phyloP scores from a whole-genome alignment of 139 green algal species.

The Tetraselmis striata region DNA sequence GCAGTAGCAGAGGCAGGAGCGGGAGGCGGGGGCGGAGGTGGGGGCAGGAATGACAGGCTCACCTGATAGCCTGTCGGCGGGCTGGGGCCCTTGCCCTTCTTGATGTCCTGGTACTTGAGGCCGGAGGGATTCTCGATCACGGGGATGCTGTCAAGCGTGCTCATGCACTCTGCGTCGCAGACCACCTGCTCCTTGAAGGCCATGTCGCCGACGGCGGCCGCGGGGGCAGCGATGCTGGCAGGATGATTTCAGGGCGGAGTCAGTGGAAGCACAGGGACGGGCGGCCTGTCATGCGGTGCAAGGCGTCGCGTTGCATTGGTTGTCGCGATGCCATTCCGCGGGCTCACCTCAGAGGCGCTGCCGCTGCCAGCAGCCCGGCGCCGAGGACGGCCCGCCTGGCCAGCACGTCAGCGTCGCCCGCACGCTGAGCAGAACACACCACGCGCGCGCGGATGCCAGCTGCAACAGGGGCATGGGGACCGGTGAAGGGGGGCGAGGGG shows the following conservation, averaged over 20 bases:
- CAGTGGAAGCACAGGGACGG: too few species aligned
- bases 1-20: too few species aligned
- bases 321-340: neutral
- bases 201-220: neutral
- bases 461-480: too few species aligned
- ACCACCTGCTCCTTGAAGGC: conserved; percentile 28
- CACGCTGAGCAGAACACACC: too few species aligned
- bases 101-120: conserved; percentile 86
- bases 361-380: neutral
- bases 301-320: neutral
- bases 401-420: neutral
- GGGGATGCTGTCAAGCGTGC: conserved; percentile 32
- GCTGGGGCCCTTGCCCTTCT: conserved; percentile 55
- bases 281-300: neutral
- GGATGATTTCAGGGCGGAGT: too few species aligned
- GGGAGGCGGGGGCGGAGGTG: neutral
- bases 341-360: neutral
- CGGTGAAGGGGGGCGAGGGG: too few species aligned
- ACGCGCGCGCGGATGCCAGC: too few species aligned
- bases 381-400: neutral
- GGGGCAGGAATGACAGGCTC: neutral
- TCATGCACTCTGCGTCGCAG: conserved; percentile 60
- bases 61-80: conserved; percentile 53
- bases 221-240: neutral
- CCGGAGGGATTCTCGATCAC: conserved; percentile 62